These are phyloP conservation scores for Nissolia schottii DNA, from an alignment of 306 rosid species.

Conservation along the genomic window DNA sequence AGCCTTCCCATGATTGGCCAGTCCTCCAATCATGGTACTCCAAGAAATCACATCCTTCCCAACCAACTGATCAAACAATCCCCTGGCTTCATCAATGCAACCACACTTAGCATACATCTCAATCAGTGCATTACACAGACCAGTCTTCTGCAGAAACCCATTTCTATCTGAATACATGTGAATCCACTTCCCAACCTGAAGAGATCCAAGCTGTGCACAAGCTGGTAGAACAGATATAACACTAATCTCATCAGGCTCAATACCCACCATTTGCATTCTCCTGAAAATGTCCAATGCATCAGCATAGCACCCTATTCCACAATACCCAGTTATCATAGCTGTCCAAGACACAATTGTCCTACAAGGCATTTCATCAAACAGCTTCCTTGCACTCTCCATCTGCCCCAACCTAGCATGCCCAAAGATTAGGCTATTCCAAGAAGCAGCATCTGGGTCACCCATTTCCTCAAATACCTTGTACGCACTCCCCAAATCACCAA, in stretches of 20 bases:
- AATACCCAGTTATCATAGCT: conserved; percentile 65
- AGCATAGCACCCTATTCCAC: conserved; percentile 40
- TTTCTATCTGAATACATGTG: conserved; percentile 54
- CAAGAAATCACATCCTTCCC: conserved; percentile 74
- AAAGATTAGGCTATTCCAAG: conserved; percentile 70
- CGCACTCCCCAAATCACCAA: conserved; percentile 49
- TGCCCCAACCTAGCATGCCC: conserved; percentile 63
- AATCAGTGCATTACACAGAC: conserved; percentile 62
- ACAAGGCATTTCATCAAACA: conserved; percentile 68
- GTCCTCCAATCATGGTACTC: conserved; percentile 74
- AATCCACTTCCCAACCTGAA: conserved; percentile 84
- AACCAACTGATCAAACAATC: conserved; percentile 47
- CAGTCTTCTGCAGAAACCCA: conserved; percentile 28
- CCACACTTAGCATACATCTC: conserved; percentile 88
- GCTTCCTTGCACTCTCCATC: conserved; percentile 46
- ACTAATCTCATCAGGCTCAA: conserved; percentile 73
- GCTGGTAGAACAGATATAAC: conserved; percentile 65
- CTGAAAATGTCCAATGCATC: conserved; percentile 65
- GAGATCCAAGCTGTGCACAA: conserved; percentile 78
- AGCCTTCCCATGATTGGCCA: conserved; percentile 70
- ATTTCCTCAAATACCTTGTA: conserved; percentile 54
- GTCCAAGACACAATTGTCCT: conserved; percentile 85
- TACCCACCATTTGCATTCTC: conserved; percentile 61
- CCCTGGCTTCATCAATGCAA: conserved; percentile 53
- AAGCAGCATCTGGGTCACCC: conserved; percentile 46